These are phyloP conservation scores for Litchi chinensis DNA, from an alignment of 345 rosid species.

Conservation along the genomic window DNA sequence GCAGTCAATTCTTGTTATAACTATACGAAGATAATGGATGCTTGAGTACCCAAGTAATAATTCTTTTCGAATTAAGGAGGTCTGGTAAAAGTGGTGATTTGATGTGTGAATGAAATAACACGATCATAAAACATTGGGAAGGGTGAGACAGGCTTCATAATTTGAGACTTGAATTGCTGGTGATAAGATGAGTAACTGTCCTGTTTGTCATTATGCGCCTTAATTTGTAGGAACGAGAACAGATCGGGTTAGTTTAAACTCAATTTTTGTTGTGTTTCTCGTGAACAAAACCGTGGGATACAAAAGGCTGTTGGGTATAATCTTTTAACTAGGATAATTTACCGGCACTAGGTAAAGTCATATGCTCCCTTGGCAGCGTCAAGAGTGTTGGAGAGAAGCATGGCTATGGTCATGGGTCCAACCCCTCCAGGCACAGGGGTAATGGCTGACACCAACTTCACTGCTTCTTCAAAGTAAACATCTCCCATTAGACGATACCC, in stretches of 20 bases:
- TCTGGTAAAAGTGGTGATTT: neutral
- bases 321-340: neutral
- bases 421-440: constrained; percentile 98
- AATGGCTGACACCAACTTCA: constrained; percentile 69
- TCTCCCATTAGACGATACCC: constrained; percentile 85
- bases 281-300: too few relatives aligned
- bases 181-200: neutral
- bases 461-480: constrained; percentile 82
- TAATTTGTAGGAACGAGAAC: too few relatives aligned
- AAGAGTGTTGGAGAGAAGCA: constrained; percentile 79
- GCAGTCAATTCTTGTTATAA: neutral
- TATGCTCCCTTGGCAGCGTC: constrained; percentile 70
- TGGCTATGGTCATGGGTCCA: constrained; percentile 92
- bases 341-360: constrained; percentile 22
- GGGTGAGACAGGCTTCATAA: neutral
- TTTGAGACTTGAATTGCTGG: neutral
- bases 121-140: too few relatives aligned
- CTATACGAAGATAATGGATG: neutral
- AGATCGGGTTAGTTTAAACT: too few relatives aligned
- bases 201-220: too few relatives aligned
- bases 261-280: too few relatives aligned
- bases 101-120: too few relatives aligned
- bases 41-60: neutral
- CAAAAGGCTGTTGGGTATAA: too few relatives aligned
- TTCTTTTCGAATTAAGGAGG: neutral